A percentile compares a stretch with the other conserved stretches of the same genome.
Conservation (phyloP, 2,329 filamentous ascomycete species). For the Ophiostoma montium region DNA sequence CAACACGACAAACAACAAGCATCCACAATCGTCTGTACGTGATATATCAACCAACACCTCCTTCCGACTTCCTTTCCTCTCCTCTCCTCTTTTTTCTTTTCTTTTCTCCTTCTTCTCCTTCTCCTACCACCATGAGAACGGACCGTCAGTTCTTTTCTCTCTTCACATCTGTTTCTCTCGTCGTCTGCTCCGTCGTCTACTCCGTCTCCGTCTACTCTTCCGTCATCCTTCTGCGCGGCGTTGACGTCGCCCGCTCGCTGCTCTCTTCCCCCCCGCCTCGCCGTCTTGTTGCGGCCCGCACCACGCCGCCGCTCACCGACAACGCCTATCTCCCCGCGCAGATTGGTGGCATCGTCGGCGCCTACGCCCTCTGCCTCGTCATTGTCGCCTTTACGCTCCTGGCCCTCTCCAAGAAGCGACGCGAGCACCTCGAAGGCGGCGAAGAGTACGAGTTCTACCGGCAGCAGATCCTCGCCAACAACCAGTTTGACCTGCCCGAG, state of each 20-base stretch:
- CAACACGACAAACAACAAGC: constrained; percentile 1
- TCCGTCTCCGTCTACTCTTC: too few species aligned
- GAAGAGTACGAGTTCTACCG: constrained; percentile 32
- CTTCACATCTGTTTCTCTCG: constrained; percentile 1
- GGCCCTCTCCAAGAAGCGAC: constrained; percentile 41
- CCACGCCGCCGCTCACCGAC: constrained; percentile 37
- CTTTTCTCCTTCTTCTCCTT: not conserved
- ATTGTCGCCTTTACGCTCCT: constrained; percentile 56
- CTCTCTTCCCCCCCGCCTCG: constrained; percentile 28
- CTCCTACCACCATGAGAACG: constrained; percentile 26
- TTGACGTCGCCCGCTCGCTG: constrained; percentile 13
- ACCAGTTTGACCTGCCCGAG: constrained; percentile 15
- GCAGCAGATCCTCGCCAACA: constrained; percentile 15
- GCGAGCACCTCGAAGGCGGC: constrained; percentile 35
- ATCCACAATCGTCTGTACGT: constrained; percentile 22
- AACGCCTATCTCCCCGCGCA: constrained; percentile 59
- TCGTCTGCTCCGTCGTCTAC: too few species aligned
- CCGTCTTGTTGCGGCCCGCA: constrained; percentile 14
- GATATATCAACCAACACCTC: constrained; percentile 22
- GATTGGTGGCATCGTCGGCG: constrained; percentile 69
- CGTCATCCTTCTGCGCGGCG: constrained; percentile 15
- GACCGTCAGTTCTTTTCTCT: constrained; percentile 13
- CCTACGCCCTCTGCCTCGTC: constrained; percentile 66
- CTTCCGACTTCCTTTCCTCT: not conserved
- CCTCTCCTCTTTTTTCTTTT: not conserved